Base-by-base conservation (phyloP, 1,139 yeast species). In the Hyphopichia burtonii region DNA sequence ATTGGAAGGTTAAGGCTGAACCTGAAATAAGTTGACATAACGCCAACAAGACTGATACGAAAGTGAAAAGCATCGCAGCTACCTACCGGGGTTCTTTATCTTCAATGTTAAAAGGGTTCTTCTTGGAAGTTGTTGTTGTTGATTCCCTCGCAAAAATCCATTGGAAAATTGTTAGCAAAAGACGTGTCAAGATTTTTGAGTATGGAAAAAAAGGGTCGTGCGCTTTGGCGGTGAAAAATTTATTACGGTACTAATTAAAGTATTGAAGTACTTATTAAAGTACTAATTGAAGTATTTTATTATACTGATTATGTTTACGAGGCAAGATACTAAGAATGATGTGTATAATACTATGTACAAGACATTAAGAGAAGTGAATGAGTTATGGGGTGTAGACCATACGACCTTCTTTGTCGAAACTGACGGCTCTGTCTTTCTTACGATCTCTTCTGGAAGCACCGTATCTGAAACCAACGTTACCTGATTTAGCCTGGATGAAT, bases 381-480 rank as follows among this genome's bases (percentile, higher is more conserved):
- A 17, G 16, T 28, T 28, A 28, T 14, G 48, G 55, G 39, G 65
- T 55, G 54, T 68, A 69, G 41, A 71, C 64, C 74, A 72, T 82
- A 54, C 75, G 76, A 53, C 96, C 96, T 44, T 77, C 71, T 50
- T 82, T 78, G 59, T 86, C 84, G 64, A 79, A 90, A 9, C 84
- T 86, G 55, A 89, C 78, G 57, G 80, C 81, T 64, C 97, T 81
- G 61, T 88, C 86, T 61, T 84, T 87, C 77, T 86, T 88, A 57
- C 82, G 83, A 65, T 91, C 97, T 70, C 96, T 88, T 56, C 86
- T 76, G 27, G 90, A 80, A 35, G 91, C 89, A 66, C 98, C 98
- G 58, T 93, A 93, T 60, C 98, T 83, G 76, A 68, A 81, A 42
- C 98, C 99, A 44, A 89, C 93, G 44, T 81, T 71, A 33, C 97